Base-by-base conservation (phyloP, 2,329 filamentous ascomycete species). In the Neoscytalidium dimidiatum region DNA sequence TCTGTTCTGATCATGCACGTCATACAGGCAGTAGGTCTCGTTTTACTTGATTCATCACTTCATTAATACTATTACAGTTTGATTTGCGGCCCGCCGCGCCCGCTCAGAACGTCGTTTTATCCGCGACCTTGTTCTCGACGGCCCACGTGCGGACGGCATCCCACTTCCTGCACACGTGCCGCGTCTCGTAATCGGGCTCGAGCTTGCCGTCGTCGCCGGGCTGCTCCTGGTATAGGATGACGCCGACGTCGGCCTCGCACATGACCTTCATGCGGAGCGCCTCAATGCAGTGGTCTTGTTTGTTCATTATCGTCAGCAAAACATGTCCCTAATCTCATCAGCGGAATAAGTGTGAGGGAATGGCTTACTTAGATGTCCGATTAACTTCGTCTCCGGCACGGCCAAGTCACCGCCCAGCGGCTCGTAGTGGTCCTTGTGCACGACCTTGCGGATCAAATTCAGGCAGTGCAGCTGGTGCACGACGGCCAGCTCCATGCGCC, bases 201-300 rank as follows among this genome's bases (percentile, higher is more conserved):
- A 67, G 61, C 44, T 68, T 67, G 14, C 68, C 68, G 56, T 70
- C 67, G 17, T 67, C 62, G 17, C 29, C 51, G 11, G 72, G 69
- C 1, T 70, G 72, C 35, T 73, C 67, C 43, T 66, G 68, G 4
- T 70, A 72, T 2, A 67, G 64, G 6, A 67, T 48, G 1, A 77
- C 75, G 41, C 74, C 75, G 2, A 77, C 68, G 56, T 77, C 75
- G 7, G 71, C 67, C 6, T 71, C 62, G 53, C 75, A 77, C 75
- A 76, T 77, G 41, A 77, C 66, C 58, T 75, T 77, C 67, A 75
- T 72, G n/a, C 75, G 69, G 4, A 77, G 69, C 4, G 73, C 73
- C 66, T 77, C 75, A 19, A 77, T 73, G 66, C 75, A 77, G 48
- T 77, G 71, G 46, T 77, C 75, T 63, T 26, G 23, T 31, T 4